phyloP scores from a whole-genome alignment of 2,329 filamentous ascomycete genomes.

The Sordariomycetes sp. region DNA sequence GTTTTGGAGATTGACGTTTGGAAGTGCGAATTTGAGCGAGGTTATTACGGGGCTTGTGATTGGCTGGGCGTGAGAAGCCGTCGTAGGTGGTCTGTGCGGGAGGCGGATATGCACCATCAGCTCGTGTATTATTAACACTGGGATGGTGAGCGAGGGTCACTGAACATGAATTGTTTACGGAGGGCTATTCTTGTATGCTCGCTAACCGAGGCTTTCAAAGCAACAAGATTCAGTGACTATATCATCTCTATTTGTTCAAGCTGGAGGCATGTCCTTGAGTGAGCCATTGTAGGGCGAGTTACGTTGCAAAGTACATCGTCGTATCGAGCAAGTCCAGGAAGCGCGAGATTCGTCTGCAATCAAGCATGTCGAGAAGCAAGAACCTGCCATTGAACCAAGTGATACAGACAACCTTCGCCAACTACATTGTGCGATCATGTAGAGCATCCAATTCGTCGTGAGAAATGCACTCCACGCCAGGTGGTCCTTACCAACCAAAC shows the following conservation, averaged over 20 bases:
- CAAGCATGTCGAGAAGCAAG: neutral
- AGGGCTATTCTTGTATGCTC: neutral
- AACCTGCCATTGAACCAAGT: neutral
- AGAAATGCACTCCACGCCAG: neutral
- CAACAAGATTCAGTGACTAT: no score
- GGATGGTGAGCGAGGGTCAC: neutral
- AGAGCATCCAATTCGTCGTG: neutral
- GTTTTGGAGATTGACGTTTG: conserved; percentile 1
- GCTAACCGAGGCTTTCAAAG: neutral
- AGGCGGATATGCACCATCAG: neutral
- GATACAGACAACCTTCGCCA: neutral
- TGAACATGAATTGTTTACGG: neutral
- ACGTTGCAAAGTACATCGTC: neutral
- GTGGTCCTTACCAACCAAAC: neutral
- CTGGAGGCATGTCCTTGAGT: no score
- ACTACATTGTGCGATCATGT: neutral
- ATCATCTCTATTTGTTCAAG: no score
- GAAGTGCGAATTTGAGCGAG: conserved; percentile 1
- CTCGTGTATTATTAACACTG: neutral
- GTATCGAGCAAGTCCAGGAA: neutral
- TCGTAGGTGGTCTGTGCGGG: neutral
- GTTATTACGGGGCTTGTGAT: conserved; percentile 4
- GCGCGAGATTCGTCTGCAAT: neutral
- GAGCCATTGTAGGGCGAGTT: neutral
- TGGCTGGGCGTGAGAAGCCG: neutral